Evolutionary conservation across 2,329 filamentous ascomycete genomes (phyloP).

Genomic region (Sordariomycetes sp.): DNA sequence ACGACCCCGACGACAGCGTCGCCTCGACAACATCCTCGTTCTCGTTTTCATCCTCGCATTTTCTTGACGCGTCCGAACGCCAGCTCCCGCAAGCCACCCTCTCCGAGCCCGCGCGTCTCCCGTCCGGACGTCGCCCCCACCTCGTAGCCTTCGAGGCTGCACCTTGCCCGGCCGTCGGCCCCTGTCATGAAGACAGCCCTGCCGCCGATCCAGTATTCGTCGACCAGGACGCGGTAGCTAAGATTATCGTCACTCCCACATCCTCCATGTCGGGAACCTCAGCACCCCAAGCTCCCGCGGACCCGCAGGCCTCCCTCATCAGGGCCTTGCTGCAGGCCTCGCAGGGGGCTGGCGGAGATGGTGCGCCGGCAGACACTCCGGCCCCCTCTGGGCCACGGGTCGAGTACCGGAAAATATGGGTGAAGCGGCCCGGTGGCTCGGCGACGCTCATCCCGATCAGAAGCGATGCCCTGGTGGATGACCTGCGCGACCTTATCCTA

Average conservation of each 20-base stretch:
- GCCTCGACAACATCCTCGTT: not conserved
- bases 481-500: constrained; percentile 84
- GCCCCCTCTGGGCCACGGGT: constrained; percentile 33
- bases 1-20: not conserved
- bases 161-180: not conserved
- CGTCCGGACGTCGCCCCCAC: not conserved
- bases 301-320: constrained; percentile 29
- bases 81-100: not conserved
- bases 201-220: not conserved
- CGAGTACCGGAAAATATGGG: constrained; percentile 82
- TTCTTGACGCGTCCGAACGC: not conserved
- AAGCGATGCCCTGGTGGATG: constrained; percentile 87
- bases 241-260: not conserved
- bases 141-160: not conserved
- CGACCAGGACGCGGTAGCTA: not conserved
- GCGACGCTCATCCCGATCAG: constrained; percentile 77
- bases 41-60: not conserved
- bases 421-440: constrained; percentile 75
- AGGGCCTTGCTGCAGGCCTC: constrained; percentile 40
- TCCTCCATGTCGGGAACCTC: constrained; percentile 30
- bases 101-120: not conserved
- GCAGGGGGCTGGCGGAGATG: constrained; percentile 24
- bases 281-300: constrained; percentile 22
- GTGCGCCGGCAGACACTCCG: constrained; percentile 22
- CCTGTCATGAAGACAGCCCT: not conserved